phyloP scores from a whole-genome alignment of 345 rosid genomes.

The Rubroshorea leprosula region DNA sequence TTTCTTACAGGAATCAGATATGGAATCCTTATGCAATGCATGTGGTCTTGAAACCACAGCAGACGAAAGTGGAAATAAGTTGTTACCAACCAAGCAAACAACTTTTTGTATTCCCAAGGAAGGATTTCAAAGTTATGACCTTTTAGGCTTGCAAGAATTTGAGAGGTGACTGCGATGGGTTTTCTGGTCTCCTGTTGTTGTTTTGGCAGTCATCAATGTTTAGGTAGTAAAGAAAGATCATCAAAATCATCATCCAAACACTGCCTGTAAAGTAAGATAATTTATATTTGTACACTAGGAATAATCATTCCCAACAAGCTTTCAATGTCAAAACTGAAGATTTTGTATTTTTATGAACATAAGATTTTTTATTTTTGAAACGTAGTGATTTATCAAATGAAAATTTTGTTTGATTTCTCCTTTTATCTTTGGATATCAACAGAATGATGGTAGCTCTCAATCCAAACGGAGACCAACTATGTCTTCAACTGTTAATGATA shows the following conservation, averaged over 20 bases:
- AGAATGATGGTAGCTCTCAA: no score
- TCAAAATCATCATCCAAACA: not conserved
- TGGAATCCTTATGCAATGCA: conserved; percentile 61
- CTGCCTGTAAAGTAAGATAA: no score
- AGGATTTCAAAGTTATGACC: conserved; percentile 35
- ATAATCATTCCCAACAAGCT: not conserved
- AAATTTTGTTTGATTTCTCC: not conserved
- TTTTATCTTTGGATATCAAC: no score
- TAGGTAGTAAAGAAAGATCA: not conserved
- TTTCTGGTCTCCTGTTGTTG: not conserved
- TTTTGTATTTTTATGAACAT: no score
- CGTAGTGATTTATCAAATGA: no score
- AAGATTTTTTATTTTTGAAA: no score
- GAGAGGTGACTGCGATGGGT: conserved; percentile 22
- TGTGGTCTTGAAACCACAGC: conserved; percentile 62
- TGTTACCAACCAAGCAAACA: conserved; percentile 62
- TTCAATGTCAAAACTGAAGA: not conserved
- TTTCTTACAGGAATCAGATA: conserved; percentile 52
- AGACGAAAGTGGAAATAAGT: conserved; percentile 50
- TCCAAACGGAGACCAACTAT: no score
- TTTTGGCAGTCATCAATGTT: not conserved
- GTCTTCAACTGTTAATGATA: not conserved
- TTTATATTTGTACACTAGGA: not conserved
- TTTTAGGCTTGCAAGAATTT: conserved; percentile 36
- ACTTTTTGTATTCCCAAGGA: conserved; percentile 45